Base-by-base conservation (phyloP, 257 asterid genomes). In the Eustoma russellianum region DNA sequence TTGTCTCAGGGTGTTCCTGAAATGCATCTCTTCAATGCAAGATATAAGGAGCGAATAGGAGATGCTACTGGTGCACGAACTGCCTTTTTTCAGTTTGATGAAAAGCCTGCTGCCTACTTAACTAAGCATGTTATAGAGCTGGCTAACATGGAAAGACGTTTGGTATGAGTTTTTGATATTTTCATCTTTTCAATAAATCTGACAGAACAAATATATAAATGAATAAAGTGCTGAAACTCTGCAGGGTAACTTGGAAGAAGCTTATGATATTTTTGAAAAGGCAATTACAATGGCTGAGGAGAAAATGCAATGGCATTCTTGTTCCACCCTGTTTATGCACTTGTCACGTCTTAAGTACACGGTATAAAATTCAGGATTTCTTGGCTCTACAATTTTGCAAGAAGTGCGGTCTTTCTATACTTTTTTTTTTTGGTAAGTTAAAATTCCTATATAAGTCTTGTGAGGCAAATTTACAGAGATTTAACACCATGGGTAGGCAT, bases 81-180 rank as follows among this genome's bases (percentile, higher is more conserved):
- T 52, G 92, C 91, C 44, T 66, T 81, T 71, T 66, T 64, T 70
- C 71, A 52, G 46, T 74, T 67, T 52, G 71, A 69, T 53, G 52
- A 73, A 56, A 72, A 68, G 71, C 68, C 77, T 58, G 83, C 78
- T 62, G 78, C 76, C 62, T 62, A 59, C 75, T 80, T 80, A 70
- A 63, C 80, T 49, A 77, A 70, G 57, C 69, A 66, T 41, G 73
- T 72, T 56, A 70, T 66, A 52, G 70, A 74, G 51, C 81, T 66
- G 77, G 96, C 95, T 53, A 90, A 86, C 75, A 70, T 86, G 73
- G 92, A 83, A 80, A 86, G 87, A 54, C 98, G 96, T 47, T 70
- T 71, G 88, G 98, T 90, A 71, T 51, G 77, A 48, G 34, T 49
- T 67, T 62, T 59, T 56, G 49, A 46, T 74, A 50, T 72, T 45